Percentiles rank a stretch among this genome's conserved stretches.
phyloP scores from a whole-genome alignment of 208 protist species.

The Lotmaria passim region DNA sequence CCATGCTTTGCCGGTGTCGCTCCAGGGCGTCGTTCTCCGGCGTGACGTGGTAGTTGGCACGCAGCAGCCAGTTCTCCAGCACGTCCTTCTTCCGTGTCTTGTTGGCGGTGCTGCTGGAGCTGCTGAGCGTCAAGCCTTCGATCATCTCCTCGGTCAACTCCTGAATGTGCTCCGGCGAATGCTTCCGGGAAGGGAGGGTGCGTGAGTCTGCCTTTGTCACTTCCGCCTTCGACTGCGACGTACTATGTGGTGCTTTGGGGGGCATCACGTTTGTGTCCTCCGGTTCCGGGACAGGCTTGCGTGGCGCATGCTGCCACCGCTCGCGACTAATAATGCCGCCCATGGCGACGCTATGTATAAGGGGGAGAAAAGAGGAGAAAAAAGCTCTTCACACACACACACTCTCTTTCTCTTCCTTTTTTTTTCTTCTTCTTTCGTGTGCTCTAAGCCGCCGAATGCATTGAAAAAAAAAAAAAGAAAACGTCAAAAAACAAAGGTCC shows the following conservation, averaged over 20 bases:
- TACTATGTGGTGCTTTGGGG: background rate
- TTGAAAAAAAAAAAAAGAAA: no score
- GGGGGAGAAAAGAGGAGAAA: background rate
- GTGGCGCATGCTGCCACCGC: background rate
- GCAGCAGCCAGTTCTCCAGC: constrained; percentile 26
- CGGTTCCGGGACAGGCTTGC: background rate
- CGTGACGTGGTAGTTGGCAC: constrained; percentile 16
- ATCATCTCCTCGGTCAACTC: constrained; percentile 41
- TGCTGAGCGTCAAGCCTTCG: constrained; percentile 16
- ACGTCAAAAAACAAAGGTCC: no score
- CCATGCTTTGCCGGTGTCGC: constrained; percentile 37
- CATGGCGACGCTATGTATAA: background rate
- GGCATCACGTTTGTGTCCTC: background rate
- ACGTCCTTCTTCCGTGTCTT: constrained; percentile 14
- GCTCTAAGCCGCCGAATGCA: no score
- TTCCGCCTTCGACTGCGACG: constrained; percentile 2
- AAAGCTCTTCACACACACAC: background rate
- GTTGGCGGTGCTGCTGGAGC: background rate
- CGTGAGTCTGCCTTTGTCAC: background rate
- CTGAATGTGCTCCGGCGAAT: background rate
- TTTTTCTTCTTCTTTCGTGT: no score
- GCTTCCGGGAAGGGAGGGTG: background rate
- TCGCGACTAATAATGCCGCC: constrained; percentile 2
- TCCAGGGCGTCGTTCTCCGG: constrained; percentile 24
- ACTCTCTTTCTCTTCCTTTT: no score